These are phyloP conservation scores for Termitomyces sp. DNA, from an alignment of 1,284 basidiomycete genomes.

Conservation along the genomic window DNA sequence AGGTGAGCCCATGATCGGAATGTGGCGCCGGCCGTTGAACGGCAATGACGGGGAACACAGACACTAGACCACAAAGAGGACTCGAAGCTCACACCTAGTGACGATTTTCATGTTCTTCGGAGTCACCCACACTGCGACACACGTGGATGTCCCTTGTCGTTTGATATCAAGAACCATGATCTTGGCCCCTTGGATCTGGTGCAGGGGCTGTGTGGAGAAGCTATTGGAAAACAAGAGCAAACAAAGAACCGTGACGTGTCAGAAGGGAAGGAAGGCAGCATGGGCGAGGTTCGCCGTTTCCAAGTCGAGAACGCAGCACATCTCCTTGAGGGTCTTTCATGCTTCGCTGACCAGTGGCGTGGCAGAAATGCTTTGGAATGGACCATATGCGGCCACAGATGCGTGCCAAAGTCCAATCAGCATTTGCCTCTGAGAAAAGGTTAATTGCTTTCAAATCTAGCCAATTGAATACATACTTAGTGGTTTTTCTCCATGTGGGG, in stretches of 20 bases:
- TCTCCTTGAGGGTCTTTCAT: background rate
- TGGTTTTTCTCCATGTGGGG: slow-evolving; percentile 1
- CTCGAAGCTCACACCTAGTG: background rate
- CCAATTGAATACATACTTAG: too few species aligned
- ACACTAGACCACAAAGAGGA: background rate
- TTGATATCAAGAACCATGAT: slow-evolving; percentile 51
- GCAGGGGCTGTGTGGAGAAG: slow-evolving; percentile 4
- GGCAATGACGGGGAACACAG: background rate
- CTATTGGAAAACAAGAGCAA: slow-evolving; percentile 7
- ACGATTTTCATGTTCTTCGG: background rate
- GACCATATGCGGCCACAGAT: background rate
- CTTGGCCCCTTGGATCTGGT: background rate
- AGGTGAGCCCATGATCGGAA: background rate
- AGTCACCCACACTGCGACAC: background rate
- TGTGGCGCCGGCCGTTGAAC: background rate
- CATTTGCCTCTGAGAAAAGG: background rate
- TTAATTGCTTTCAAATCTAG: background rate
- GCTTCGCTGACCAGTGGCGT: slow-evolving; percentile 2
- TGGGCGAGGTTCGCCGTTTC: background rate
- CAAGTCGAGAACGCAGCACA: background rate
- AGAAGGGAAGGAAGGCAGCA: background rate
- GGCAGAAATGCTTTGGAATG: background rate
- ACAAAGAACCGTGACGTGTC: slow-evolving; percentile 5
- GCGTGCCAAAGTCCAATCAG: background rate
- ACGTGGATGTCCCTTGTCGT: slow-evolving; percentile 28